Evolutionary conservation across 345 rosid species (phyloP).

Genomic region (Mercurialis annua): DNA sequence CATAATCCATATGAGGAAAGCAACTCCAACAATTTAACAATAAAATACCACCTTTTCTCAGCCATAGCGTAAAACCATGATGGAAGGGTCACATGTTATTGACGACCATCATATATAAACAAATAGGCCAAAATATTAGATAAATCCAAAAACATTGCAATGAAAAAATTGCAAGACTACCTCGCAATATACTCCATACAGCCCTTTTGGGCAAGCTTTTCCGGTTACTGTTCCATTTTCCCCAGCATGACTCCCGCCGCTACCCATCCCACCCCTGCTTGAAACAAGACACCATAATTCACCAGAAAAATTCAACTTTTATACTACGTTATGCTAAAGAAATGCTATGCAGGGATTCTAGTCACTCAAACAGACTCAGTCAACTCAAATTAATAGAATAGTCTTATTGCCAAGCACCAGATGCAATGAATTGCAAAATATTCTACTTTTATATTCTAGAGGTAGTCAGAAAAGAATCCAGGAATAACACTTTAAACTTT

Average conservation of each 20-base stretch:
- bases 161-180: constrained; percentile 33
- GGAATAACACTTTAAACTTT: not conserved
- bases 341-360: not conserved
- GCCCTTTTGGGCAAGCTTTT: constrained; percentile 89
- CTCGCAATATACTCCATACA: constrained; percentile 84
- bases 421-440: not conserved
- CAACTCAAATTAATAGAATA: not conserved
- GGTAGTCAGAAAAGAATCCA: not conserved
- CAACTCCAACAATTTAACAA: constrained; percentile 4
- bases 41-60: not conserved
- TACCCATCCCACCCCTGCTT: constrained; percentile 74
- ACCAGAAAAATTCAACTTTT: not conserved
- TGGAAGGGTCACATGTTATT: not conserved
- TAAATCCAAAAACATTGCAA: not conserved
- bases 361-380: not conserved
- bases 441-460: too few species aligned
- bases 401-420: not conserved
- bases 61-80: not conserved
- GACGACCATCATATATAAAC: not conserved
- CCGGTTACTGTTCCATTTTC: constrained; percentile 90
- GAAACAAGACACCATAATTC: constrained; percentile 13
- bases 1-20: not conserved
- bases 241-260: constrained; percentile 50
- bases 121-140: too few species aligned
- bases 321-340: not conserved